phyloP scores from a whole-genome alignment of 345 rosid genomes.

The Iberis pinnata region DNA sequence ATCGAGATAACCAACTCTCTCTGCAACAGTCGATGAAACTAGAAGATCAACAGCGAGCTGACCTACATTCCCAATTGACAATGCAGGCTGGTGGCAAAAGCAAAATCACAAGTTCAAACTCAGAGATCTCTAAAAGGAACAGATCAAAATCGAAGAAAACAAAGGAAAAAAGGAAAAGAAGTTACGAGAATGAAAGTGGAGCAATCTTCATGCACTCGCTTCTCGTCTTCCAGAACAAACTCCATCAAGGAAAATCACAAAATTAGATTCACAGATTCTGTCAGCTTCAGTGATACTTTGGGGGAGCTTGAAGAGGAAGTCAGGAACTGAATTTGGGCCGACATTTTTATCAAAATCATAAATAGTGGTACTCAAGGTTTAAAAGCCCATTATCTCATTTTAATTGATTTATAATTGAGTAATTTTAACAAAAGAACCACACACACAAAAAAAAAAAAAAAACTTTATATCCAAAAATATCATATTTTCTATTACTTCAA shows the following conservation, averaged over 20 bases:
- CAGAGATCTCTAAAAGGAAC: not conserved
- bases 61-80: constrained; percentile 89
- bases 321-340: constrained; percentile 22
- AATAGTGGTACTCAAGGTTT: too few relatives aligned
- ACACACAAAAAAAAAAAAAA: too few relatives aligned
- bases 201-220: constrained; percentile 43
- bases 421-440: too few relatives aligned
- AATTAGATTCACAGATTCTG: constrained; percentile 5
- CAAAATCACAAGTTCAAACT: not conserved
- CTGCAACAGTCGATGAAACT: constrained; percentile 63
- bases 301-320: constrained; percentile 29
- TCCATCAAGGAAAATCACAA: constrained; percentile 38
- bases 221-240: constrained; percentile 54
- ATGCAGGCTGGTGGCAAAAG: constrained; percentile 64
- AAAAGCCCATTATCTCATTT: too few relatives aligned
- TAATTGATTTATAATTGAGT: too few relatives aligned
- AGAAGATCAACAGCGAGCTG: constrained; percentile 82
- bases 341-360: too few relatives aligned
- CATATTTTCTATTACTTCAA: too few relatives aligned
- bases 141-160: too few relatives aligned
- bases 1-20: constrained; percentile 68
- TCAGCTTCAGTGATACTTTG: constrained; percentile 1
- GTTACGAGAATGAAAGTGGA: constrained; percentile 60
- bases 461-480: too few relatives aligned
- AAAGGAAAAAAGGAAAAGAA: not conserved